Conservation (phyloP, 306 rosid species). For the Medicago lupulina region DNA sequence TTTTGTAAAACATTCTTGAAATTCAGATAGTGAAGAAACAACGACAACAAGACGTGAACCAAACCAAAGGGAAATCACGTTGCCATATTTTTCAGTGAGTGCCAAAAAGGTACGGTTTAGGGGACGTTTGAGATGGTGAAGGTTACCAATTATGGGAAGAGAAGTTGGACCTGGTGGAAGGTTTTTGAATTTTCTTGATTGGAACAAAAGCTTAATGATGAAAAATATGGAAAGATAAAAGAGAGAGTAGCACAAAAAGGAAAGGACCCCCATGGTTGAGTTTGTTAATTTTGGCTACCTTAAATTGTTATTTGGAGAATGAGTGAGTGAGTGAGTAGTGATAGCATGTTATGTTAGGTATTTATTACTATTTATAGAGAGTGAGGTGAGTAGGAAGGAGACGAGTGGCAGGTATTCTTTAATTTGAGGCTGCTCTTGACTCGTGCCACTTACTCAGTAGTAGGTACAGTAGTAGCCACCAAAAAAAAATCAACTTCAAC, state of each 20-base stretch:
- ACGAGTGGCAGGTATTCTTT: background rate
- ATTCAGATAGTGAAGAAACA: slow-evolving; percentile 44
- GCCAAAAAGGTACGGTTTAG: slow-evolving; percentile 45
- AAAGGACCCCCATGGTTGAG: background rate
- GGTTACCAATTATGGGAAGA: slow-evolving; percentile 64
- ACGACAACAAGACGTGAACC: slow-evolving; percentile 46
- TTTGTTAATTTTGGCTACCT: background rate
- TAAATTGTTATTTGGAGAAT: background rate
- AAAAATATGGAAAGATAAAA: background rate
- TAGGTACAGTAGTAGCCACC: background rate
- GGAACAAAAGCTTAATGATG: background rate
- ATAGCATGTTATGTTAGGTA: background rate
- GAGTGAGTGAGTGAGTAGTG: background rate
- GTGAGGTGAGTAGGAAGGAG: background rate
- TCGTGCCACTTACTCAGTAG: background rate
- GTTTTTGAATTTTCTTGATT: slow-evolving; percentile 27
- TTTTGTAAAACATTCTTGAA: slow-evolving; percentile 61
- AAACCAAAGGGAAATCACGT: slow-evolving; percentile 38
- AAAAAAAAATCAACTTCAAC: background rate
- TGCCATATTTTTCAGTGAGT: slow-evolving; percentile 49
- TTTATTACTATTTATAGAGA: background rate
- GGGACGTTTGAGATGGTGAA: slow-evolving; percentile 53
- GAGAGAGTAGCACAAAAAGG: background rate
- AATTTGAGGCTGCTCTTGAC: background rate
- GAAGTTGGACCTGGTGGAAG: slow-evolving; percentile 61